phyloP scores from a whole-genome alignment of 2,329 filamentous ascomycete genomes.

The Epichloe hybrida region DNA sequence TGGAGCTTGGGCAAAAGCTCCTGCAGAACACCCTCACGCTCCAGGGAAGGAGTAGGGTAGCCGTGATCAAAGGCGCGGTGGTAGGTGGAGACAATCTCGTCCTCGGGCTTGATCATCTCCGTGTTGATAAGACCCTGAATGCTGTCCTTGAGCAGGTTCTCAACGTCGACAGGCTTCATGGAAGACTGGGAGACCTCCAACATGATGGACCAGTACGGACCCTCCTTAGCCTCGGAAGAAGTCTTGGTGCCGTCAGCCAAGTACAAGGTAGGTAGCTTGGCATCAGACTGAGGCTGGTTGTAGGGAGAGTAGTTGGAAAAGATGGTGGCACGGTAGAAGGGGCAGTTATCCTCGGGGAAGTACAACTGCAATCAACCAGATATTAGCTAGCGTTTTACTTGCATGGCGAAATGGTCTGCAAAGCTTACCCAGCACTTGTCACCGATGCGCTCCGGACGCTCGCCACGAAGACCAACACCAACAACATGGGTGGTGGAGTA shows the following conservation, averaged over 20 bases:
- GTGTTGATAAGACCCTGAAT: conserved; percentile 98
- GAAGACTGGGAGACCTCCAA: conserved; percentile 91
- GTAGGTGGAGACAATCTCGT: conserved; percentile 97
- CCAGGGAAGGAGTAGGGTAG: conserved; percentile 87
- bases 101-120: conserved; percentile 78
- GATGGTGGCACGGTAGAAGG: conserved; percentile 98
- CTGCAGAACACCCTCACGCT: conserved; percentile 89
- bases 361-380: conserved; percentile 48
- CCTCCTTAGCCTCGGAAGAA: conserved; percentile 61
- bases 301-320: conserved; percentile 99
- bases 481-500: conserved; percentile 97
- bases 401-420: neutral
- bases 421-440: conserved; percentile 90
- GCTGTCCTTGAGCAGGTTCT: conserved; percentile 73
- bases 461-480: conserved; percentile 85
- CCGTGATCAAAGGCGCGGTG: conserved; percentile 97
- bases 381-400: neutral
- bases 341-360: conserved; percentile 97
- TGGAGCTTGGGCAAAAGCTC: conserved; percentile 87
- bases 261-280: conserved; percentile 76
- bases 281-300: conserved; percentile 79
- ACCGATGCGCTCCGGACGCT: conserved; percentile 85
- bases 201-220: conserved; percentile 99
- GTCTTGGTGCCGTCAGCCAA: conserved; percentile 74
- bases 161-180: conserved; percentile 85